Base-by-base conservation (phyloP, 768 basidiomycete species). In the Agrocybe praecox region DNA sequence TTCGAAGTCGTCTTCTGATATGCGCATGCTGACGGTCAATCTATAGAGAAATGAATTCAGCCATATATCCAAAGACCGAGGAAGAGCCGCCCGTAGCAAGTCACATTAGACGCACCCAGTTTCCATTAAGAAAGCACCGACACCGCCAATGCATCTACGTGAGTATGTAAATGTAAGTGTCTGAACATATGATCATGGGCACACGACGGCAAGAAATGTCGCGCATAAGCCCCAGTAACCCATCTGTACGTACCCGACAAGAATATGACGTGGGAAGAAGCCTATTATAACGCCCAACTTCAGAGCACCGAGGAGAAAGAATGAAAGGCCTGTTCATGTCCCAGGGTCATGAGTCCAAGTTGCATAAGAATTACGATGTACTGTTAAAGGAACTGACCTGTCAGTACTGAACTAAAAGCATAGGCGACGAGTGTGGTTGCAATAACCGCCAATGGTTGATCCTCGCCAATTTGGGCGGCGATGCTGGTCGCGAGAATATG, bases 251-350 rank as follows among this genome's bases (percentile, higher is more conserved):
- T 65, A 91, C 84, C 96, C 96, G n/a, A 99, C 92, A 24, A 98
- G 82, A 66, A 98, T 97, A 66, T 97, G 95, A 14, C 96, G 80
- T 17, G 96, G 96, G 74, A 98, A 98, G 74, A 98, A 98, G 1
- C 95, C 95, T 33, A 97, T 88, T 9, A 98, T 73, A 6, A 84
- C 80, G 2, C 96, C 96, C 12, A 98, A 80, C 45, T 85, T 86
- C 61, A 96, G 85, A 15, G 82, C 83, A 14, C 95, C 95, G 18
- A 98, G 81, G n/a, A 91, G 72, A 71, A 96, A 87, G 72, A 97
- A 97, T 0, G 91, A 79, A 18, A 95, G 68, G 18, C 89, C 89
- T 88, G 50, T 19, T 42, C 12, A 46, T 22, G 52, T 15, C 42
- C 61, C 29, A 19, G 58, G 29, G 29, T 19, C 43, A 19, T 32